phyloP scores from a whole-genome alignment of 2,329 filamentous ascomycete genomes.

The Orbilia oligospora region DNA sequence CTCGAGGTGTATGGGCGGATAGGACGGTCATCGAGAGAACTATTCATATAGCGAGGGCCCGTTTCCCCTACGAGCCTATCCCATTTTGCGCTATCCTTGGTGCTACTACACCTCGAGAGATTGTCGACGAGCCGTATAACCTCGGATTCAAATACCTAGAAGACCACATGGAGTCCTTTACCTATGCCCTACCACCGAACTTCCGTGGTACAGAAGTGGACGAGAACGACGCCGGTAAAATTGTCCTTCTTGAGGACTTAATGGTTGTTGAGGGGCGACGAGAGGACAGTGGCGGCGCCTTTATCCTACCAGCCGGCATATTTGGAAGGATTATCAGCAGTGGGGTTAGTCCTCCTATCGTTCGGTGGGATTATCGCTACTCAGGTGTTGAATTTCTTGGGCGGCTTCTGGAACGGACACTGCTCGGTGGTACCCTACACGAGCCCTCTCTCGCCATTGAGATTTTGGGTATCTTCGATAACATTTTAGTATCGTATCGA shows the following conservation, averaged over 20 bases:
- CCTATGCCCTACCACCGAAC: conserved; percentile 78
- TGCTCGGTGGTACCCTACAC: conserved; percentile 58
- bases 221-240: conserved; percentile 85
- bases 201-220: conserved; percentile 86
- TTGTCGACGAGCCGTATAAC: conserved; percentile 55
- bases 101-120: conserved; percentile 70
- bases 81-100: conserved; percentile 82
- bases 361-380: conserved; percentile 63
- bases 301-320: conserved; percentile 63
- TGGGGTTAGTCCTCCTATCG: conserved; percentile 62
- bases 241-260: conserved; percentile 77
- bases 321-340: conserved; percentile 62
- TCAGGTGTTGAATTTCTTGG: conserved; percentile 64
- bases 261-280: conserved; percentile 74
- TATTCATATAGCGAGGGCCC: conserved; percentile 78
- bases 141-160: conserved; percentile 76
- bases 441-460: conserved; percentile 62
- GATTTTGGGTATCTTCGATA: conserved; percentile 62
- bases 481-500: conserved; percentile 54
- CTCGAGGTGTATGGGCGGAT: conserved; percentile 71
- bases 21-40: conserved; percentile 72
- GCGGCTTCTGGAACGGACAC: conserved; percentile 62
- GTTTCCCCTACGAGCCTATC: conserved; percentile 87
- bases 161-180: conserved; percentile 77
- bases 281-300: conserved; percentile 65